phyloP scores from a whole-genome alignment of 805 yeast genomes.

The Trichomonascus vanleenenianus region DNA sequence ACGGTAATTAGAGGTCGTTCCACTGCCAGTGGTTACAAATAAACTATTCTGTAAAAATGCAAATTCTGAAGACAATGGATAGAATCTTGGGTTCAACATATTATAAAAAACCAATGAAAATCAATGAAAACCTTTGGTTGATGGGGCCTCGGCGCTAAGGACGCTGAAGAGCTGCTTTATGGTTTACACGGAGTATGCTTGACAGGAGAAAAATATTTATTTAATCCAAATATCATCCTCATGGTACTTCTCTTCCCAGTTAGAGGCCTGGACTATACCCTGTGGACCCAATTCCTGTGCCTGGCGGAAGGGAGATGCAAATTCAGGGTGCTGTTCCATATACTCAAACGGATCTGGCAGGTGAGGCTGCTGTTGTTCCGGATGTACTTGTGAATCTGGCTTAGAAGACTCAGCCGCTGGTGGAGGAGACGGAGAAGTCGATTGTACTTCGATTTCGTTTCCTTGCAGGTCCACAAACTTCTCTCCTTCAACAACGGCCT shows the following conservation, averaged over 20 bases:
- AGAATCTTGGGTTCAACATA: no score
- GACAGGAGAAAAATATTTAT: no score
- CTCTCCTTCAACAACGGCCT: slow-evolving; percentile 19
- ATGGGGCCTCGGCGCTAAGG: no score
- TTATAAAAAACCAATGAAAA: no score
- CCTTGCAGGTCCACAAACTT: slow-evolving; percentile 20
- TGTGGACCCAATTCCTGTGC: slow-evolving; percentile 15
- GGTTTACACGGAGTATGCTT: no score
- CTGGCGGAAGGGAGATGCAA: slow-evolving; percentile 14
- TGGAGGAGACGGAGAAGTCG: background rate
- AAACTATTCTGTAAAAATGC: no score
- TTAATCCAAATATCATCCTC: slow-evolving; percentile 1
- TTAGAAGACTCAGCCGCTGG: background rate
- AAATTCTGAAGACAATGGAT: no score
- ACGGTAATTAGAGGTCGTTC: no score
- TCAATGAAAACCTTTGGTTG: no score
- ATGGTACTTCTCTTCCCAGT: slow-evolving; percentile 21
- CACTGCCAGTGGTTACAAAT: no score
- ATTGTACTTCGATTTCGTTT: slow-evolving; percentile 8
- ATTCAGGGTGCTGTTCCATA: slow-evolving; percentile 7
- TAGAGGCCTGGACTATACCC: slow-evolving; percentile 8
- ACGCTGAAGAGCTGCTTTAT: no score
- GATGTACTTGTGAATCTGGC: background rate
- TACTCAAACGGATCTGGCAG: slow-evolving; percentile 17
- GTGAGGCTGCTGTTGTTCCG: slow-evolving; percentile 4